A percentile compares a stretch with the other conserved stretches of the same genome.
These are phyloP conservation scores for Cladosporium sp. DNA, from an alignment of 2,329 filamentous ascomycete genomes.

Conservation along the genomic window DNA sequence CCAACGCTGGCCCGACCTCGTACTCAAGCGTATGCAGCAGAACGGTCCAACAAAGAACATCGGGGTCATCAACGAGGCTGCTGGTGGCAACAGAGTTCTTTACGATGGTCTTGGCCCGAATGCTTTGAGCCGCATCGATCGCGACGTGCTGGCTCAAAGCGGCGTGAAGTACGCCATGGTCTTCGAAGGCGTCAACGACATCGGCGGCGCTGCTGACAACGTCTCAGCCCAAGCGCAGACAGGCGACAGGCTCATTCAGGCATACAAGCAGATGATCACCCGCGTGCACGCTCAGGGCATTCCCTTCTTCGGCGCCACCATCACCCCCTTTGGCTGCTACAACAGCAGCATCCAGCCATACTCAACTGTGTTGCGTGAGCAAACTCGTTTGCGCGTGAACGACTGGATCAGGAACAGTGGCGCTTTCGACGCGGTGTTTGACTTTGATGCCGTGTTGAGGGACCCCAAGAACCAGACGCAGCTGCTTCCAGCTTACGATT, in stretches of 20 bases:
- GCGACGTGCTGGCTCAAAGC: conserved; percentile 58
- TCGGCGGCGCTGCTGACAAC: conserved; percentile 50
- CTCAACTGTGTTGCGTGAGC: conserved; percentile 51
- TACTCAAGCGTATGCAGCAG: conserved; percentile 50
- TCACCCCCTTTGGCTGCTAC: conserved; percentile 57
- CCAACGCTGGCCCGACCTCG: conserved; percentile 58
- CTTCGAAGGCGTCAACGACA: conserved; percentile 68
- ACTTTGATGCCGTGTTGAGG: conserved; percentile 57
- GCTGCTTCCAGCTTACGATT: conserved; percentile 51
- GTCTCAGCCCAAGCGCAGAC: conserved; percentile 43
- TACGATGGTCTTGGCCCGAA: conserved; percentile 60
- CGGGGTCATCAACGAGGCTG: conserved; percentile 61
- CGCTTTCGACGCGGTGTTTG: conserved; percentile 57
- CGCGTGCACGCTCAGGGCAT: conserved; percentile 53
- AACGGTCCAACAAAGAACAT: conserved; percentile 45
- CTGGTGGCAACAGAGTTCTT: conserved; percentile 64
- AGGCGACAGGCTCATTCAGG: conserved; percentile 51
- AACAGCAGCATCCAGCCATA: conserved; percentile 49
- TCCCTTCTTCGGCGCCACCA: conserved; percentile 59
- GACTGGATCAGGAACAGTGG: conserved; percentile 55
- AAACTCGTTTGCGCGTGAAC: conserved; percentile 56
- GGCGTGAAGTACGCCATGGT: conserved; percentile 60
- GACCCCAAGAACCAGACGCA: conserved; percentile 48
- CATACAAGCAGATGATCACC: conserved; percentile 55
- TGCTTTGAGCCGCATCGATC: conserved; percentile 56